Evolutionary conservation across 2,329 filamentous ascomycete genomes (phyloP).

Genomic region (Capronia americana): DNA sequence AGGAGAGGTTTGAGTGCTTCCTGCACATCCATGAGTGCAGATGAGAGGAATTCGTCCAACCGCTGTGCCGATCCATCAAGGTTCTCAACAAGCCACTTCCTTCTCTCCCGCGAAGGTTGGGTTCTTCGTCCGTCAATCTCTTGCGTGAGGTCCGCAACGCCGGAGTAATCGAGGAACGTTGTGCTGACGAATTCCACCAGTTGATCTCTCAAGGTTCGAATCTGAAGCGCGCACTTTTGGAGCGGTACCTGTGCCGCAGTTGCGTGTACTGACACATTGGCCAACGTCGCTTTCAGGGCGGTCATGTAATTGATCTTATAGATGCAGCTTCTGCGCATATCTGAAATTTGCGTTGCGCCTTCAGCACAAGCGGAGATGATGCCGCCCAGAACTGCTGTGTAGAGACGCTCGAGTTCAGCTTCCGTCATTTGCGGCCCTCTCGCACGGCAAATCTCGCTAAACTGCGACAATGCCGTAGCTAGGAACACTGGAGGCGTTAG

Average conservation of each 20-base stretch:
- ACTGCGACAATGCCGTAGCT: constrained; percentile 32
- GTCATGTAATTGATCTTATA: constrained; percentile 57
- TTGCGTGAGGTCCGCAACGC: constrained; percentile 31
- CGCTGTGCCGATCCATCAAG: constrained; percentile 67
- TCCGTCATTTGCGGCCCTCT: constrained; percentile 37
- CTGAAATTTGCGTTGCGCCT: constrained; percentile 56
- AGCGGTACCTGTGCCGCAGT: constrained; percentile 41
- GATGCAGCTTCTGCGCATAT: constrained; percentile 54
- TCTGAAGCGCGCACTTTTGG: constrained; percentile 31
- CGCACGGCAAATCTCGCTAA: constrained; percentile 59
- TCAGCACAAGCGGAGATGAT: constrained; percentile 78
- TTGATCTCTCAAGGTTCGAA: constrained; percentile 26
- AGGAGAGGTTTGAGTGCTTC: constrained; percentile 78
- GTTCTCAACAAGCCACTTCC: constrained; percentile 49
- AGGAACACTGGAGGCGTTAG: constrained; percentile 36
- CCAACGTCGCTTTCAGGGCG: constrained; percentile 62
- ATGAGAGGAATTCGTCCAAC: constrained; percentile 89
- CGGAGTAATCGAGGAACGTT: constrained; percentile 36
- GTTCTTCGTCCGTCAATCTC: constrained; percentile 31
- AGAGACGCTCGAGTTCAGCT: constrained; percentile 79
- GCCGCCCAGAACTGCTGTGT: constrained; percentile 82
- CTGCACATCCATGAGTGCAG: constrained; percentile 88
- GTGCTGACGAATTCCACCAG: constrained; percentile 30
- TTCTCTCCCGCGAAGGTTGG: constrained; percentile 11
- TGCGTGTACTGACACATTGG: constrained; percentile 57